Conservation (phyloP, 768 basidiomycete species). For the Leccinum fibrillosum region DNA sequence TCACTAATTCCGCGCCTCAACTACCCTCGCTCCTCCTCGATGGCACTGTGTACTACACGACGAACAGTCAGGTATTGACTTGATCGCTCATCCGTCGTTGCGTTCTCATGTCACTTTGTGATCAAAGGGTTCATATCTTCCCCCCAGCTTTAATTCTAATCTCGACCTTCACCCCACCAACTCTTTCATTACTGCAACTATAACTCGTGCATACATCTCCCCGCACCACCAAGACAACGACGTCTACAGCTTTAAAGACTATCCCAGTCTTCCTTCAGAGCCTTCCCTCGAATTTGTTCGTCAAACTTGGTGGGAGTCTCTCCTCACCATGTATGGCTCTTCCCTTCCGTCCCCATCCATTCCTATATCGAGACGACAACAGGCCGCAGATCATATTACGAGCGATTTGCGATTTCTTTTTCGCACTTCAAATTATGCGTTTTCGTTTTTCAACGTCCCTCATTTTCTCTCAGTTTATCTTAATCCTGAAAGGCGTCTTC, state of each 20-base stretch:
- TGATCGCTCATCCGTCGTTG: conserved; percentile 19
- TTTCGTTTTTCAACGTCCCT: conserved; percentile 71
- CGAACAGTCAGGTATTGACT: conserved; percentile 31
- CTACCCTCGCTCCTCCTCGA: conserved; percentile 4
- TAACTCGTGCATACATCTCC: conserved; percentile 4
- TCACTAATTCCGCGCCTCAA: conserved; percentile 7
- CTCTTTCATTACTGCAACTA: background rate
- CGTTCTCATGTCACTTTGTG: conserved; percentile 23
- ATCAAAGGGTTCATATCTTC: conserved; percentile 20
- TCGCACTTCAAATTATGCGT: conserved; percentile 63
- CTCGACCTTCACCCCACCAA: conserved; percentile 2
- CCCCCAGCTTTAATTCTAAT: conserved; percentile 3
- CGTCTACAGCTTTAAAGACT: conserved; percentile 11
- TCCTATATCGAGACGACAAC: conserved; percentile 44
- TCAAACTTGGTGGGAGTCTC: conserved; percentile 78
- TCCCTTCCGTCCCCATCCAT: conserved; percentile 33
- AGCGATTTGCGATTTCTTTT: conserved; percentile 64
- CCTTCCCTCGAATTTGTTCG: conserved; percentile 67
- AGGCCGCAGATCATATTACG: conserved; percentile 43
- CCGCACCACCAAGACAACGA: conserved; percentile 10
- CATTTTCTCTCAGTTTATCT: conserved; percentile 59
- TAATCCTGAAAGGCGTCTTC: conserved; percentile 49
- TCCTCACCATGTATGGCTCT: conserved; percentile 50
- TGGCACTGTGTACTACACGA: conserved; percentile 11
- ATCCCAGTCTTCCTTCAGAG: conserved; percentile 38